Evolutionary conservation across 2,329 filamentous ascomycete genomes (phyloP).

Genomic region (Macrophomina phaseolina): DNA sequence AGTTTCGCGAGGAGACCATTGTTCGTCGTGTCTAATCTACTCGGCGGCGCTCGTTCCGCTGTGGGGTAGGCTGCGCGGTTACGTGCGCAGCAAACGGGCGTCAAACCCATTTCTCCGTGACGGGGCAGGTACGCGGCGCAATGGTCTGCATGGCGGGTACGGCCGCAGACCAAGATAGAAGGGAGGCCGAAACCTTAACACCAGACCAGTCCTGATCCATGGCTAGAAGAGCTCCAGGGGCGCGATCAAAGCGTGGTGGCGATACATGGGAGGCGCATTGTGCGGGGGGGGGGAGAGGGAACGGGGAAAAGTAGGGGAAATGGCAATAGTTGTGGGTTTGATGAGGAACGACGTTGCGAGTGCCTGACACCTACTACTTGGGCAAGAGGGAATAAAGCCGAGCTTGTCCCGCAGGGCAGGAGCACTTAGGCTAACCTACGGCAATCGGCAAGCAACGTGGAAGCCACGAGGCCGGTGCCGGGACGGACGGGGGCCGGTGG

Average conservation of each 20-base stretch:
- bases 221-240: too few species aligned
- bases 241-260: background rate
- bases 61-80: background rate
- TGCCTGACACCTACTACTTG: background rate
- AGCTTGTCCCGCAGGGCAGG: background rate
- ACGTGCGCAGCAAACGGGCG: background rate
- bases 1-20: background rate
- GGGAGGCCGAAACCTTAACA: background rate
- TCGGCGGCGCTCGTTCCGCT: background rate
- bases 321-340: background rate
- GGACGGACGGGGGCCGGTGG: background rate
- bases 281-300: background rate
- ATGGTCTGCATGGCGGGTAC: background rate
- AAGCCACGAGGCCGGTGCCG: constrained; percentile 13
- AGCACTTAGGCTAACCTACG: background rate
- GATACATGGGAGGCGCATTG: background rate
- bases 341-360: background rate
- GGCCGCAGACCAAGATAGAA: background rate
- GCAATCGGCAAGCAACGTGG: constrained; percentile 11
- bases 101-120: too few species aligned
- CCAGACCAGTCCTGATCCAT: too few species aligned
- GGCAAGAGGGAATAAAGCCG: background rate
- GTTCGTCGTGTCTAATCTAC: background rate
- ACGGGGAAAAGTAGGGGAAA: background rate
- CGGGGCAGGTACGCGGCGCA: background rate